Percentiles rank a stretch among this genome's conserved stretches.
phyloP scores from a whole-genome alignment of 345 rosid genomes.

The Bruguiera parviflora region DNA sequence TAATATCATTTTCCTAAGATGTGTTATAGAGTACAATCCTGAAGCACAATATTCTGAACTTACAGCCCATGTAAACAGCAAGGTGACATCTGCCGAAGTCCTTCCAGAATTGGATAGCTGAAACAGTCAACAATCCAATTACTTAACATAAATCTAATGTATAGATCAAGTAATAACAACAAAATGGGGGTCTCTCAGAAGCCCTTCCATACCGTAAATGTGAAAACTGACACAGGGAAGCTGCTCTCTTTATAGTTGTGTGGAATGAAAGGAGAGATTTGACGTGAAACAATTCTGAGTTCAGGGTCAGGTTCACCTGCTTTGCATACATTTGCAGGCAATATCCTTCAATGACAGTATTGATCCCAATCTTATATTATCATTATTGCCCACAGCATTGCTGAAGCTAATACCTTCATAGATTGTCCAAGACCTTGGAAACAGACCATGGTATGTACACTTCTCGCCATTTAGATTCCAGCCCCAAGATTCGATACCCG shows the following conservation, averaged over 20 bases:
- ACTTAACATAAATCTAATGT: slow-evolving; percentile 13
- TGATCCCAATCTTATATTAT: not conserved
- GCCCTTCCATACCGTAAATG: slow-evolving; percentile 61
- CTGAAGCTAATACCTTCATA: slow-evolving; percentile 58
- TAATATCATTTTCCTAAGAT: too few relatives aligned
- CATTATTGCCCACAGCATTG: not conserved
- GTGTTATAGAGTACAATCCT: not conserved
- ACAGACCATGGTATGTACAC: slow-evolving; percentile 87
- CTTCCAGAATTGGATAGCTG: slow-evolving; percentile 76
- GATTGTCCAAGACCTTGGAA: slow-evolving; percentile 92
- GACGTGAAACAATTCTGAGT: slow-evolving; percentile 79
- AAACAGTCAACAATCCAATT: slow-evolving; percentile 15
- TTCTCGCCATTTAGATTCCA: slow-evolving; percentile 79
- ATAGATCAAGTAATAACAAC: not conserved
- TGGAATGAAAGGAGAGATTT: slow-evolving; percentile 89
- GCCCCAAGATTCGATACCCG: slow-evolving; percentile 87
- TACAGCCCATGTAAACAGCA: slow-evolving; percentile 95
- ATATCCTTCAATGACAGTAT: not conserved
- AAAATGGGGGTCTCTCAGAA: not conserved
- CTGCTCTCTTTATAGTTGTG: slow-evolving; percentile 94
- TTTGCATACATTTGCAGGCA: slow-evolving; percentile 14
- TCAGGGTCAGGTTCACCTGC: slow-evolving; percentile 95
- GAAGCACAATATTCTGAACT: slow-evolving; percentile 26
- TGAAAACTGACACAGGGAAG: slow-evolving; percentile 79
- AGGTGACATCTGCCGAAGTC: slow-evolving; percentile 61